Percentiles rank a stretch among this genome's conserved stretches.
These are phyloP conservation scores for Aurifilum marmelostoma DNA, from an alignment of 2,329 filamentous ascomycete genomes.

Conservation along the genomic window DNA sequence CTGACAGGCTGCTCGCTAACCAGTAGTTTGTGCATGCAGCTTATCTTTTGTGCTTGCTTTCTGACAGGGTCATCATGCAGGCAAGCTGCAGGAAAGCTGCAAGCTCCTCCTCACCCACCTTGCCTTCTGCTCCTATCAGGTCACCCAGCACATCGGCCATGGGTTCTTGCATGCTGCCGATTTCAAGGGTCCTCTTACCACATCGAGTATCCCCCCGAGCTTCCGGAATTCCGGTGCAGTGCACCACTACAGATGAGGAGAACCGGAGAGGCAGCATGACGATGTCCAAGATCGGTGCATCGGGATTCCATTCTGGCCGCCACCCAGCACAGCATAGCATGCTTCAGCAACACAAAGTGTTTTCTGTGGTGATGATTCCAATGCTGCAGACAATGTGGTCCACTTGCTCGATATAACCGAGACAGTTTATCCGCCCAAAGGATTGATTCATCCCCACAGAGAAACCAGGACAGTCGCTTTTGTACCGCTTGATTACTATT, in stretches of 20 bases:
- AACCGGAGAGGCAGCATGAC: not conserved
- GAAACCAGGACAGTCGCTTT: no score
- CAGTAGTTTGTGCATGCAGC: not conserved
- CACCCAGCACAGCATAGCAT: not conserved
- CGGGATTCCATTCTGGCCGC: constrained; percentile 9
- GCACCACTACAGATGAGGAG: not conserved
- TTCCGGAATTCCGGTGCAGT: not conserved
- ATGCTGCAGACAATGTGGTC: not conserved
- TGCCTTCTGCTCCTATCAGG: constrained; percentile 1
- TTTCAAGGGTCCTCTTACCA: constrained; percentile 13
- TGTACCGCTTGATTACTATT: not conserved
- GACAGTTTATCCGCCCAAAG: not conserved
- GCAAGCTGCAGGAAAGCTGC: constrained; percentile 3
- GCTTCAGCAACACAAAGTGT: not conserved
- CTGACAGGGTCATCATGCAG: constrained; percentile 3
- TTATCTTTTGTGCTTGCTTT: constrained; percentile 8
- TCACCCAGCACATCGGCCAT: constrained; percentile 8
- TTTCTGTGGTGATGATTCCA: not conserved
- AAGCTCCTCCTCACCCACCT: not conserved
- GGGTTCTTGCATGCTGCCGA: constrained; percentile 1
- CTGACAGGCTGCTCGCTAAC: not conserved
- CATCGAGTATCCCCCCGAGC: constrained; percentile 12
- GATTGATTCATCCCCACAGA: no score
- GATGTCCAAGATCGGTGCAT: constrained; percentile 8
- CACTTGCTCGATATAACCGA: not conserved